phyloP scores from a whole-genome alignment of 2,329 filamentous ascomycete genomes.

The Phyllosticta citrichinensis region DNA sequence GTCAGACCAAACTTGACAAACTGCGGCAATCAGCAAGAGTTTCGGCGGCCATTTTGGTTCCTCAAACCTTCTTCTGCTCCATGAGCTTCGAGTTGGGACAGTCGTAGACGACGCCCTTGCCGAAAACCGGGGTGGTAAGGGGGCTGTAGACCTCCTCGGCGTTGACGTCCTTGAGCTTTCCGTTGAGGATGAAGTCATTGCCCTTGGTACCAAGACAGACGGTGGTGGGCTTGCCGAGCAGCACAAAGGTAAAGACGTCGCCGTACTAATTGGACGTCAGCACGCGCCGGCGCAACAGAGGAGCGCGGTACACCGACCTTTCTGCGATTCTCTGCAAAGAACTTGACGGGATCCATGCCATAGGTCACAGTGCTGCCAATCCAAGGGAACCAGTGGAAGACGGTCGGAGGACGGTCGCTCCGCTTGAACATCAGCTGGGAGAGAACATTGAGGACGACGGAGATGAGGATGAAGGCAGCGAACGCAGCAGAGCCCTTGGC shows the following conservation, averaged over 20 bases:
- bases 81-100: slow-evolving; percentile 86
- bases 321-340: slow-evolving; percentile 63
- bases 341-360: slow-evolving; percentile 85
- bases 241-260: slow-evolving; percentile 80
- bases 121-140: slow-evolving; percentile 62
- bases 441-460: slow-evolving; percentile 68
- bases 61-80: slow-evolving; percentile 84
- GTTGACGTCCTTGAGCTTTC: slow-evolving; percentile 79
- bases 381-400: slow-evolving; percentile 58
- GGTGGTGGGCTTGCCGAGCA: slow-evolving; percentile 82
- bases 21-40: slow-evolving; percentile 28
- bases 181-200: slow-evolving; percentile 87
- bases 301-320: slow-evolving; percentile 48
- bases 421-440: slow-evolving; percentile 73
- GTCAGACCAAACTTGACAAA: slow-evolving; percentile 77
- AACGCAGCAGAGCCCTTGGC: slow-evolving; percentile 36
- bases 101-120: slow-evolving; percentile 80
- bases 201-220: slow-evolving; percentile 72
- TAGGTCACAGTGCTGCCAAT: slow-evolving; percentile 89
- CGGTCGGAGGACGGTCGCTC: slow-evolving; percentile 54
- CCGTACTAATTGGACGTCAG: slow-evolving; percentile 51
- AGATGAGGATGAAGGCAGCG: slow-evolving; percentile 39
- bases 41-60: neutral
- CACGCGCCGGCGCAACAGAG: neutral
- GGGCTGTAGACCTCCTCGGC: slow-evolving; percentile 85